Evolutionary conservation across 768 basidiomycete species (phyloP), one percentile per base, ranked within the genome.

Genomic region (Kwoniella shandongensis): DNA sequence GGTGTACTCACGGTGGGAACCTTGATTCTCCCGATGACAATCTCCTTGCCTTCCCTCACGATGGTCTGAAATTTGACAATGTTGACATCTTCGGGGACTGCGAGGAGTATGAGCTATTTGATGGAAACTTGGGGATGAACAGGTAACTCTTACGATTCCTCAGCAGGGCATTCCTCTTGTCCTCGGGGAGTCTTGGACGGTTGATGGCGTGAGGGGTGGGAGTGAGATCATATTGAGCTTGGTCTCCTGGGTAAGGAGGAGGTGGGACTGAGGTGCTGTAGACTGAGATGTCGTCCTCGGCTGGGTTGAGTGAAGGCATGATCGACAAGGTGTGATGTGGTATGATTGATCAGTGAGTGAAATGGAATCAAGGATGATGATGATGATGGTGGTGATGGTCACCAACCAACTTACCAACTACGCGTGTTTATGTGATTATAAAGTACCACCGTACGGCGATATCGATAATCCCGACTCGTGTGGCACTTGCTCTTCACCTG

Each of bases 11-110:
- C 90, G 56, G 89, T 92, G 23, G 87, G 86, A 58, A 96, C 88
- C 79, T 96, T 96, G 77, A 93, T 80, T 58, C 91, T 80, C 4
- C 89, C 91, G 50, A 94, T 89, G 48, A 93, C 82, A 55, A 93
- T 91, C 73, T 91, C 85, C 73, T 86, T 85, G 1, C 88, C 88
- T 75, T 93, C 89, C 62, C 89, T 85, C 67, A 85, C 85, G 47
- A 96, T 84, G 61, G 89, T 87, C 81, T 93, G 91, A 75, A 90
- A 94, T 79, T 94, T 94, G 44, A 93, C 90, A 20, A 76, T 62
- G 17, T 62, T 56, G 38, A 68, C 67, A 41, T 78, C 77, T 4
- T 66, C 61, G 20, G 69, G 63, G n/a, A 76, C 75, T 76, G 49
- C 2, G n/a, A 18, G 11, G 6, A 4, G 30, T 26, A 42, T 57